These are phyloP conservation scores for Schwanniomyces vanrijiae DNA, from an alignment of 805 yeast genomes.

Conservation along the genomic window DNA sequence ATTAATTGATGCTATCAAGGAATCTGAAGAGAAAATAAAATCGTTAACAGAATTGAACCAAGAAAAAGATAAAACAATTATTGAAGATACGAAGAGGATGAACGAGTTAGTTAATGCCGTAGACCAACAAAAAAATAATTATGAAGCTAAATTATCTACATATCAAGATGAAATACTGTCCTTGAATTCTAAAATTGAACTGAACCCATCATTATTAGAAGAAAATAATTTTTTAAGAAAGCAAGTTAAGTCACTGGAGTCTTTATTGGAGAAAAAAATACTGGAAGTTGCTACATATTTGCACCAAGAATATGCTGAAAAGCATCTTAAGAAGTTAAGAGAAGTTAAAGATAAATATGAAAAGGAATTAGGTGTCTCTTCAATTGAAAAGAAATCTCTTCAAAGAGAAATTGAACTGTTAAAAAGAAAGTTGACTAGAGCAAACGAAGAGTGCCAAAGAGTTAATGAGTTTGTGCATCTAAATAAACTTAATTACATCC, in stretches of 20 bases:
- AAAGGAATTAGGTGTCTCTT: conserved; percentile 39
- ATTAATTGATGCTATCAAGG: conserved; percentile 21
- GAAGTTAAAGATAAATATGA: conserved; percentile 42
- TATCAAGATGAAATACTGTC: conserved; percentile 11
- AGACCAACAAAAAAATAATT: conserved; percentile 15
- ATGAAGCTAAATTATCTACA: conserved; percentile 13
- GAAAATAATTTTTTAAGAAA: conserved; percentile 9
- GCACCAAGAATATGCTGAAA: conserved; percentile 71
- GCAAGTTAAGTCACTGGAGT: conserved; percentile 18
- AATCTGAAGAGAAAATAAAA: conserved; percentile 30
- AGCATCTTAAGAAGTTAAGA: conserved; percentile 71
- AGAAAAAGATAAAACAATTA: conserved; percentile 31
- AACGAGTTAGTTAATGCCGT: conserved; percentile 27
- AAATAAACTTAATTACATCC: conserved; percentile 53
- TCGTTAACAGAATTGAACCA: conserved; percentile 9
- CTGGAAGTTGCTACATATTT: conserved; percentile 68
- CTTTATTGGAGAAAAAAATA: conserved; percentile 52
- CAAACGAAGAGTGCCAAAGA: conserved; percentile 49
- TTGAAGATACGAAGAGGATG: conserved; percentile 30
- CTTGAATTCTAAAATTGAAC: conserved; percentile 7
- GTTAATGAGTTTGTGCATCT: conserved; percentile 14
- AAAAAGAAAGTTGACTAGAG: conserved; percentile 28
- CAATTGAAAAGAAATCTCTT: conserved; percentile 44
- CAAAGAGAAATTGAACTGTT: conserved; percentile 54
- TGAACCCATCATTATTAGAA: conserved; percentile 6